These are phyloP conservation scores for Geotrichum europaeum DNA, from an alignment of 1,139 yeast genomes.

Conservation along the genomic window DNA sequence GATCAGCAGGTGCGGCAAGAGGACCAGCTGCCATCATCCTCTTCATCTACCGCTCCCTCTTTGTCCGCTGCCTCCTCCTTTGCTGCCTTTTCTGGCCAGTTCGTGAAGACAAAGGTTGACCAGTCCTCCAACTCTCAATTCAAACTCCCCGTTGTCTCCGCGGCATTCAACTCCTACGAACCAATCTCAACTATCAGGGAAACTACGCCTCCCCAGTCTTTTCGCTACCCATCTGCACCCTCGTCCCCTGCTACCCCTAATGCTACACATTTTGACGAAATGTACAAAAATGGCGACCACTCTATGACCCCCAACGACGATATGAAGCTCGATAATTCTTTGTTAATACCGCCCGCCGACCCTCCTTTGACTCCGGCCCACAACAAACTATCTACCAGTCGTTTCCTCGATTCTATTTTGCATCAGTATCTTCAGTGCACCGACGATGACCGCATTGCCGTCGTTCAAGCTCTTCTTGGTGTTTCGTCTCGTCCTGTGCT, in stretches of 20 bases:
- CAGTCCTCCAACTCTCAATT: background rate
- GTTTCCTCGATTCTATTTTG: constrained; percentile 7
- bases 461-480: constrained; percentile 12
- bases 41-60: background rate
- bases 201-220: constrained; percentile 18
- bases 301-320: constrained; percentile 10
- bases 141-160: constrained; percentile 3
- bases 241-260: constrained; percentile 19
- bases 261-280: constrained; percentile 14
- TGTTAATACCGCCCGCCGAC: background rate
- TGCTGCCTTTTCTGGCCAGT: constrained; percentile 1
- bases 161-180: constrained; percentile 7
- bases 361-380: constrained; percentile 6
- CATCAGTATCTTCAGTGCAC: constrained; percentile 12
- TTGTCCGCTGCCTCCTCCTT: background rate
- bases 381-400: constrained; percentile 3
- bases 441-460: constrained; percentile 16
- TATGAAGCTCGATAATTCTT: background rate
- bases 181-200: constrained; percentile 14
- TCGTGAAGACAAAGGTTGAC: constrained; percentile 2
- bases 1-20: background rate
- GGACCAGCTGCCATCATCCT: background rate
- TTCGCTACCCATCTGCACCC: constrained; percentile 11
- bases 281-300: constrained; percentile 10
- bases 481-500: constrained; percentile 46